These are phyloP conservation scores for Eimeria praecox DNA, from an alignment of 169 alveolate genomes.

Conservation along the genomic window DNA sequence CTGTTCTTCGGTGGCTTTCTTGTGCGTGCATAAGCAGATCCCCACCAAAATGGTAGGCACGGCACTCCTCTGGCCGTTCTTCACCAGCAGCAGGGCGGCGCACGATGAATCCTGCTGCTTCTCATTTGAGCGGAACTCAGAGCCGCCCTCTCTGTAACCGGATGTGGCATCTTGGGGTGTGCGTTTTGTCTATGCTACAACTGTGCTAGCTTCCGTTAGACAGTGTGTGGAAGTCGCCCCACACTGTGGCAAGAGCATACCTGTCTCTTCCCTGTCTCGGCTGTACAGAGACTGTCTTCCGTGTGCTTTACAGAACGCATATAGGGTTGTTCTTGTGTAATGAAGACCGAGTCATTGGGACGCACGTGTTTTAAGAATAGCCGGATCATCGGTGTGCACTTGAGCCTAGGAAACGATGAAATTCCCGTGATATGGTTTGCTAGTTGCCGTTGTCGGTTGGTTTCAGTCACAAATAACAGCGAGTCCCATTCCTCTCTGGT, in stretches of 20 bases:
- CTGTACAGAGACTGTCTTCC: not conserved
- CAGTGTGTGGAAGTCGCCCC: slow-evolving; percentile 14
- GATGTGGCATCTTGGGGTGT: not conserved
- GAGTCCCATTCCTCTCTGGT: not conserved
- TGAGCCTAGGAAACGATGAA: not conserved
- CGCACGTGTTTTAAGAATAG: not conserved
- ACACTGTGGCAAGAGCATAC: not conserved
- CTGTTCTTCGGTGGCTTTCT: slow-evolving; percentile 14
- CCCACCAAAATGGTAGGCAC: slow-evolving; percentile 54
- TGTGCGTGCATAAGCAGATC: not conserved
- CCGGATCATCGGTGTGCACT: not conserved
- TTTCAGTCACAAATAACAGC: not conserved
- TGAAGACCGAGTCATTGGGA: not conserved
- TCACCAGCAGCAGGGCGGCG: not conserved
- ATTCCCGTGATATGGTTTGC: not conserved
- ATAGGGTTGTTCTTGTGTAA: not conserved
- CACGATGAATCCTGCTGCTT: not conserved
- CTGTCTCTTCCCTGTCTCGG: not conserved
- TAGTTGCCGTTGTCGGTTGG: not conserved
- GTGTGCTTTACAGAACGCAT: not conserved
- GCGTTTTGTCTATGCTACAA: not conserved
- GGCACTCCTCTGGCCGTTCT: not conserved
- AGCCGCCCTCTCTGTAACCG: not conserved
- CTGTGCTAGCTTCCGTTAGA: not conserved
- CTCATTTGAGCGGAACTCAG: not conserved